Evolutionary conservation across 257 asterid species (phyloP).

Genomic region (Schizonepeta tenuifolia): DNA sequence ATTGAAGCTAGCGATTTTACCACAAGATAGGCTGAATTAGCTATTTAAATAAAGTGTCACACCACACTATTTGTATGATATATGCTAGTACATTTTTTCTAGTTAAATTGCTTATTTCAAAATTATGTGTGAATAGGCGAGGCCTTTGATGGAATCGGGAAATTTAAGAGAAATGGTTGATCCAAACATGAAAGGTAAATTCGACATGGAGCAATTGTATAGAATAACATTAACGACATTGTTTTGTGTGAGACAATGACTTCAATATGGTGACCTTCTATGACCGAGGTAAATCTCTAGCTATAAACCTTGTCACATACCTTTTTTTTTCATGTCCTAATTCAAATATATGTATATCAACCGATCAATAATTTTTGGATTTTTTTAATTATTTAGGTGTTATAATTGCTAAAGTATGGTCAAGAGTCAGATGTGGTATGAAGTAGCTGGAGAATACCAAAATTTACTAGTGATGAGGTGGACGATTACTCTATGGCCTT

Average conservation of each 20-base stretch:
- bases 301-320: neutral
- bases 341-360: too few species aligned
- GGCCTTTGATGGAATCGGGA: constrained; percentile 80
- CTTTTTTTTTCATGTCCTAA: too few species aligned
- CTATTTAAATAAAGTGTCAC: too few species aligned
- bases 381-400: constrained; percentile 46
- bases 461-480: constrained; percentile 81
- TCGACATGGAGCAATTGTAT: constrained; percentile 61
- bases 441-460: constrained; percentile 72
- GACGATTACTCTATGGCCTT: constrained; percentile 79
- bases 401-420: constrained; percentile 54
- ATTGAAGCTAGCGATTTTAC: neutral
- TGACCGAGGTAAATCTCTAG: constrained; percentile 56
- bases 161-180: constrained; percentile 66
- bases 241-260: constrained; percentile 67
- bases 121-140: constrained; percentile 51
- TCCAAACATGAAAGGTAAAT: constrained; percentile 65
- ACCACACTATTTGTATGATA: too few species aligned
- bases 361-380: neutral
- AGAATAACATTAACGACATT: constrained; percentile 73
- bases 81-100: too few species aligned
- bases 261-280: constrained; percentile 72
- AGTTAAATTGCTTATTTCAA: neutral
- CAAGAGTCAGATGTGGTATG: constrained; percentile 47
- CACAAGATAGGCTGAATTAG: neutral